Percentiles rank a stretch among this genome's conserved stretches.
phyloP scores from a whole-genome alignment of 345 rosid species.

The Salix viminalis region DNA sequence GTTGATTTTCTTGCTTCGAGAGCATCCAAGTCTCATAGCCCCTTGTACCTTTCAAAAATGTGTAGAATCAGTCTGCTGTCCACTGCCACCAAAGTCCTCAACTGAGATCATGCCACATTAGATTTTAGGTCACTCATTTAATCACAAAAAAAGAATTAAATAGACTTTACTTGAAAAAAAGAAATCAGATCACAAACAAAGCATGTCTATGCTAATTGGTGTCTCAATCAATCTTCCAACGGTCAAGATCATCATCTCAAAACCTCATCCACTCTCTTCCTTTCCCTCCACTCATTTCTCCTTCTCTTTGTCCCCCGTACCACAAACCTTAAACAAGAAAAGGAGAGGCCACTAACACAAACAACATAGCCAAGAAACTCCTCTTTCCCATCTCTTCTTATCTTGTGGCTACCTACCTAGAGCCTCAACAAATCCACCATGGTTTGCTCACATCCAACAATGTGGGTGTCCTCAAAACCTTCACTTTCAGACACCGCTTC shows the following conservation, averaged over 20 bases:
- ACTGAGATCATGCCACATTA: constrained; percentile 17
- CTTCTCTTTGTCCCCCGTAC: constrained; percentile 26
- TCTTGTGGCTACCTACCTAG: constrained; percentile 10
- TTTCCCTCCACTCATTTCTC: constrained; percentile 53
- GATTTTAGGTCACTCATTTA: background rate
- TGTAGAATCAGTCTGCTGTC: background rate
- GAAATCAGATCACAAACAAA: background rate
- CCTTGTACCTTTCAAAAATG: constrained; percentile 12
- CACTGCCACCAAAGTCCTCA: background rate
- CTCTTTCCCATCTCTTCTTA: constrained; percentile 6
- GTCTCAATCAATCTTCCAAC: constrained; percentile 33
- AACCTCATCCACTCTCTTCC: constrained; percentile 56
- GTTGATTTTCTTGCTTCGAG: background rate
- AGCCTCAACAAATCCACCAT: constrained; percentile 25
- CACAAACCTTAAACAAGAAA: constrained; percentile 14
- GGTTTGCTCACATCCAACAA: constrained; percentile 78
- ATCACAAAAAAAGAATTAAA: background rate
- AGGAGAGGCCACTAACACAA: constrained; percentile 32
- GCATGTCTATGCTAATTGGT: background rate
- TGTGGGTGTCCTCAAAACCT: constrained; percentile 74
- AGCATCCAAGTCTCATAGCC: constrained; percentile 6
- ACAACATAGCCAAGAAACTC: background rate
- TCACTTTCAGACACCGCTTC: constrained; percentile 68
- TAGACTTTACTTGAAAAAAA: background rate
- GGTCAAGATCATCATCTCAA: constrained; percentile 63